Conservation (phyloP, 495 filamentous ascomycete species). For the Clavariopsis aquatica region DNA sequence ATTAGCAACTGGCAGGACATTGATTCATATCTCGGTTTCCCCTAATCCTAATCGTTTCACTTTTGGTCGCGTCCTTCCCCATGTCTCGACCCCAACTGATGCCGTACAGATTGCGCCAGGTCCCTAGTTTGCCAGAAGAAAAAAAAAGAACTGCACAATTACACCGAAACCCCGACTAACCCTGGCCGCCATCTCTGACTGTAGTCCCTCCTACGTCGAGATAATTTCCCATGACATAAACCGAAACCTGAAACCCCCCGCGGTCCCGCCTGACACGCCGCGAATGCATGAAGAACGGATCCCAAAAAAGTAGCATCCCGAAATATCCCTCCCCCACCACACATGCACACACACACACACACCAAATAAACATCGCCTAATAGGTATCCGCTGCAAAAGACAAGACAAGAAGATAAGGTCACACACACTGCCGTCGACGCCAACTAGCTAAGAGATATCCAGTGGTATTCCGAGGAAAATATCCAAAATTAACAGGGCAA, state of each 20-base stretch:
- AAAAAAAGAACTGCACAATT: conserved; percentile 13
- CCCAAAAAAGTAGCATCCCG: conserved; percentile 14
- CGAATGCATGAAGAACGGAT: conserved; percentile 30
- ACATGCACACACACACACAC: too few relatives aligned
- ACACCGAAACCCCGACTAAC: conserved; percentile 6
- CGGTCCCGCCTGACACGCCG: conserved; percentile 18
- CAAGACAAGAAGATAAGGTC: conserved; percentile 22
- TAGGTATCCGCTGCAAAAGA: conserved; percentile 36
- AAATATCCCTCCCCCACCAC: conserved; percentile 2
- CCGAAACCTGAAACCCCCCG: conserved; percentile 25
- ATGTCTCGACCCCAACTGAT: conserved; percentile 18
- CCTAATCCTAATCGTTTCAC: conserved; percentile 30
- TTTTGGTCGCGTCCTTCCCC: conserved; percentile 18
- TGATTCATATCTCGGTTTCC: conserved; percentile 35
- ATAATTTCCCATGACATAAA: conserved; percentile 18
- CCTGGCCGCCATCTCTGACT: conserved; percentile 9
- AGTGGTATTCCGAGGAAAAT: background rate
- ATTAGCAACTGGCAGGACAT: conserved; percentile 13
- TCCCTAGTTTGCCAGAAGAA: conserved; percentile 13
- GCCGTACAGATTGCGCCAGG: conserved; percentile 28
- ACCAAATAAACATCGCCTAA: conserved; percentile 24
- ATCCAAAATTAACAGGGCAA: conserved; percentile 17
- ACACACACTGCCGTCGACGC: conserved; percentile 22
- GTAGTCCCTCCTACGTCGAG: conserved; percentile 14
- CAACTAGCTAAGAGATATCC: conserved; percentile 7